Evolutionary conservation across 495 filamentous ascomycete species (phyloP).

Genomic region (Podospora didyma): DNA sequence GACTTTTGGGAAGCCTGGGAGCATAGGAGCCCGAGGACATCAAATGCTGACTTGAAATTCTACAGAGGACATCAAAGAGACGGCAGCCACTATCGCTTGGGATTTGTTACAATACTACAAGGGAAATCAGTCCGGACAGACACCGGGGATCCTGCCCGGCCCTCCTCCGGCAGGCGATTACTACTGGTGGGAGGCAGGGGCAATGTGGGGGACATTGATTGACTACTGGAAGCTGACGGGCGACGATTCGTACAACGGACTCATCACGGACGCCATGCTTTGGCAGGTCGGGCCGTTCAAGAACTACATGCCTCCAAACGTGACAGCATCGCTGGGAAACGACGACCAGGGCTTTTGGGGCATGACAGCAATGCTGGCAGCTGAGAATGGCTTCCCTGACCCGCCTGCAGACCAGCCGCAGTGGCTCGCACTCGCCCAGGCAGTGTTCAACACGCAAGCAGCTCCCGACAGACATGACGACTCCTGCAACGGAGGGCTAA

Average conservation of each 20-base stretch:
- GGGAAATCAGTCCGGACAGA: constrained; percentile 55
- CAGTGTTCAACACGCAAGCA: constrained; percentile 70
- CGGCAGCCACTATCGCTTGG: constrained; percentile 39
- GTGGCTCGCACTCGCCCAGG: constrained; percentile 73
- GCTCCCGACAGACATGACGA: constrained; percentile 55
- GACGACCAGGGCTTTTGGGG: constrained; percentile 81
- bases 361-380: constrained; percentile 68
- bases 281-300: constrained; percentile 61
- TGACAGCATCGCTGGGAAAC: constrained; percentile 73
- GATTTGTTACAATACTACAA: constrained; percentile 65
- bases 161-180: constrained; percentile 49
- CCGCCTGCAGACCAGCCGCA: constrained; percentile 54
- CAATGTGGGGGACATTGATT: constrained; percentile 68
- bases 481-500: constrained; percentile 64
- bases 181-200: constrained; percentile 69
- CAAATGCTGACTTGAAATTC: not conserved
- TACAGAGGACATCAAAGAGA: constrained; percentile 27
- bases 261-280: constrained; percentile 59
- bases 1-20: not conserved
- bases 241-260: constrained; percentile 64
- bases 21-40: too few relatives aligned
- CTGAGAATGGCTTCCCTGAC: constrained; percentile 67
- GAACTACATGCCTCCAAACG: constrained; percentile 69
- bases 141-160: constrained; percentile 60
- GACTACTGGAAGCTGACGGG: constrained; percentile 78